phyloP scores from a whole-genome alignment of 2,329 filamentous ascomycete species.

The Stagonosporopsis tanaceti region DNA sequence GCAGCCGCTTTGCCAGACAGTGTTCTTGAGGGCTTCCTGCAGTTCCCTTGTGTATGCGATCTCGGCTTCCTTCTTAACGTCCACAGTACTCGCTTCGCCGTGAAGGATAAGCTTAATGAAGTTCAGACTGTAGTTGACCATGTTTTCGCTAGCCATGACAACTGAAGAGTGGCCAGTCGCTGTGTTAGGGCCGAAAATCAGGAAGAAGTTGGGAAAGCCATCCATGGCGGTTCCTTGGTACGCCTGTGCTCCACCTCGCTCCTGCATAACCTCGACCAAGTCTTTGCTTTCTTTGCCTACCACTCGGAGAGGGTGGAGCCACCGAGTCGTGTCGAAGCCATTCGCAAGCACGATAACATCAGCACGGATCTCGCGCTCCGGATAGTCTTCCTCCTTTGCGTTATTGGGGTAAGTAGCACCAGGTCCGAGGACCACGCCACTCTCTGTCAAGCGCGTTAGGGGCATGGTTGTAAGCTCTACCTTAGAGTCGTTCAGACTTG shows the following conservation, averaged over 20 bases:
- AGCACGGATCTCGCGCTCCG: constrained; percentile 58
- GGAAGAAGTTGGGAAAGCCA: constrained; percentile 67
- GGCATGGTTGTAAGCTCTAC: constrained; percentile 63
- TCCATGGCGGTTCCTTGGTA: constrained; percentile 67
- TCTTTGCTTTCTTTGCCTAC: constrained; percentile 60
- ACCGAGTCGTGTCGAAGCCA: constrained; percentile 66
- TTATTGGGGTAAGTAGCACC: constrained; percentile 56
- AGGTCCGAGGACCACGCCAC: constrained; percentile 61
- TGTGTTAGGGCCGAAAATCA: constrained; percentile 70
- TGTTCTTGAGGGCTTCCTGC: constrained; percentile 53
- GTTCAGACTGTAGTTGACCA: constrained; percentile 66
- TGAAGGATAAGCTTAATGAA: constrained; percentile 72
- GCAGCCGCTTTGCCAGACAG: constrained; percentile 61
- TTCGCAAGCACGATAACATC: constrained; percentile 70
- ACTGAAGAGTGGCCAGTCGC: constrained; percentile 68
- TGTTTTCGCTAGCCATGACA: constrained; percentile 68
- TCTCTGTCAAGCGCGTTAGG: constrained; percentile 58
- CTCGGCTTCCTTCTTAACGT: constrained; percentile 77
- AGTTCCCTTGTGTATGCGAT: constrained; percentile 65
- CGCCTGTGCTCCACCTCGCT: constrained; percentile 67
- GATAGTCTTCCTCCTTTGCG: constrained; percentile 43
- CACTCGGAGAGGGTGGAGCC: constrained; percentile 63
- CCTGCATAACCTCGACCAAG: constrained; percentile 64
- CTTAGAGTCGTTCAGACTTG: constrained; percentile 61
- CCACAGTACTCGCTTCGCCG: constrained; percentile 94